A percentile compares a stretch with the other conserved stretches of the same genome.
These are phyloP conservation scores for Parastagonospora nodorum DNA, from an alignment of 2,329 filamentous ascomycete genomes.

Conservation along the genomic window DNA sequence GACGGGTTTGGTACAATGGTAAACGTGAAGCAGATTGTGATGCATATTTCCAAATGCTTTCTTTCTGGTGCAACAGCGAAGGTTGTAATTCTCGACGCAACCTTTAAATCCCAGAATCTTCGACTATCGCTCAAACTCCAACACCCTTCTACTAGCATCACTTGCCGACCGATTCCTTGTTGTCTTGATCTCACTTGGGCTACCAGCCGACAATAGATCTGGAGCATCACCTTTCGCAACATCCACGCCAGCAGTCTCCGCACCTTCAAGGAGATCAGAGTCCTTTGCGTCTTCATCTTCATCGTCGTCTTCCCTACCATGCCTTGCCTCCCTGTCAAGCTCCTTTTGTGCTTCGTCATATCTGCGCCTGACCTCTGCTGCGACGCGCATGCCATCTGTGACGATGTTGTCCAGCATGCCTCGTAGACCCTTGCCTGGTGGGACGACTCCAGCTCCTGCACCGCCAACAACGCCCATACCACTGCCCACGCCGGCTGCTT, in stretches of 20 bases:
- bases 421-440: constrained; percentile 74
- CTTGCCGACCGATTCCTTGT: constrained; percentile 37
- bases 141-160: constrained; percentile 42
- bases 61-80: too few species aligned
- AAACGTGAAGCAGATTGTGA: too few species aligned
- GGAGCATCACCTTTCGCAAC: constrained; percentile 27
- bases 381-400: constrained; percentile 94
- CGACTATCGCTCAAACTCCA: constrained; percentile 45
- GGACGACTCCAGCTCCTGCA: constrained; percentile 59
- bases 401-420: constrained; percentile 98
- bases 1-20: too few species aligned
- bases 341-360: constrained; percentile 97
- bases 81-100: too few species aligned
- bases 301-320: constrained; percentile 60
- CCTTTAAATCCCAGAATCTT: background rate
- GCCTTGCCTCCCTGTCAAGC: constrained; percentile 75
- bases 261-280: constrained; percentile 55
- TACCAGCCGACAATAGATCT: constrained; percentile 21
- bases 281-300: constrained; percentile 64
- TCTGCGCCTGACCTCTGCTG: constrained; percentile 84
- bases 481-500: constrained; percentile 48
- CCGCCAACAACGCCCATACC: constrained; percentile 52
- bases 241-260: constrained; percentile 54
- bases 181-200: constrained; percentile 32
- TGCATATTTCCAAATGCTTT: too few species aligned